Evolutionary conservation across 1,139 yeast genomes (phyloP).

Genomic region (Barnettozyma hawaiiensis): DNA sequence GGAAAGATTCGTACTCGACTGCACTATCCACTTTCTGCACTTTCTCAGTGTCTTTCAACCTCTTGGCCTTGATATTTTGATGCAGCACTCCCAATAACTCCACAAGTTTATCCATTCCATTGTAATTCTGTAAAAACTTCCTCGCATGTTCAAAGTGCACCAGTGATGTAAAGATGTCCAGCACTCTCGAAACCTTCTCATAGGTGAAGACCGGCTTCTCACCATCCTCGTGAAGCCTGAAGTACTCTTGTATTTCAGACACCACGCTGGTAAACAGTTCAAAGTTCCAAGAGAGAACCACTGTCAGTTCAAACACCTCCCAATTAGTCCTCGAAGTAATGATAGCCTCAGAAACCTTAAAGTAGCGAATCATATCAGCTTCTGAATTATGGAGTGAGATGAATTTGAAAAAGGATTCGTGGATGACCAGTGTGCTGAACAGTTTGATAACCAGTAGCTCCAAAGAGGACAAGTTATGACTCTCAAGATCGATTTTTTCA

Average conservation of each 20-base stretch:
- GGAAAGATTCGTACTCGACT: conserved; percentile 39
- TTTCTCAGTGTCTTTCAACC: conserved; percentile 24
- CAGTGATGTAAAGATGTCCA: conserved; percentile 51
- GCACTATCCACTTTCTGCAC: conserved; percentile 8
- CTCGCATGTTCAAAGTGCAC: conserved; percentile 47
- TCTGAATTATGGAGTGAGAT: conserved; percentile 20
- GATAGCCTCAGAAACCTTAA: conserved; percentile 37
- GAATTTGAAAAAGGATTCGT: conserved; percentile 34
- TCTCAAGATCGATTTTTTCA: conserved; percentile 23
- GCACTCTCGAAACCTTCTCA: conserved; percentile 28
- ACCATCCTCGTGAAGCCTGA: conserved; percentile 21
- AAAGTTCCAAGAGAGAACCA: conserved; percentile 50
- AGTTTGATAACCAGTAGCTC: conserved; percentile 17
- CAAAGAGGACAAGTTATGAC: conserved; percentile 9
- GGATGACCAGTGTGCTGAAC: conserved; percentile 25
- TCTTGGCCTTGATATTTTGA: conserved; percentile 32
- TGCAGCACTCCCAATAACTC: conserved; percentile 45
- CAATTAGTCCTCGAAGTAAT: conserved; percentile 48
- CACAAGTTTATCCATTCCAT: conserved; percentile 42
- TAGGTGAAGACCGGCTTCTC: conserved; percentile 18
- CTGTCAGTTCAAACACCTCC: conserved; percentile 46
- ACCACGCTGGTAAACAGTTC: conserved; percentile 33
- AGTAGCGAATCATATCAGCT: conserved; percentile 19
- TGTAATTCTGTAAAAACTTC: conserved; percentile 46
- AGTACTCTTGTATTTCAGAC: conserved; percentile 22